Evolutionary conservation across 164 flowering plant genomes (phyloP).

Genomic region (Chimonanthus praecox): DNA sequence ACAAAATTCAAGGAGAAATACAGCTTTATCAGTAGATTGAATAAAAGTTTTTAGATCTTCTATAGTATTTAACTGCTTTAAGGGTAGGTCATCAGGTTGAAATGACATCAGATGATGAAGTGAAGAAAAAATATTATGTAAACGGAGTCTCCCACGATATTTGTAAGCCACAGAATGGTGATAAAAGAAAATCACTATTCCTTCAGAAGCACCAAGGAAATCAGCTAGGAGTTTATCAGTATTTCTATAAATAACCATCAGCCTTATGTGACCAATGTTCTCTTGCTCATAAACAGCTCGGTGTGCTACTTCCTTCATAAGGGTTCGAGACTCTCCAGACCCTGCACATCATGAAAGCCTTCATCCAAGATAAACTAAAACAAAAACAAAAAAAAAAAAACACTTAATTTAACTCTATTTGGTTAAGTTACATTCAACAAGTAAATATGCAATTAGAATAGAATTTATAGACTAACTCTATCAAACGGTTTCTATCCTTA

Average conservation of each 20-base stretch:
- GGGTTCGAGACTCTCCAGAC: slow-evolving; percentile 82
- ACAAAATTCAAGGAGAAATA: slow-evolving; percentile 76
- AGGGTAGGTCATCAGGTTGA: slow-evolving; percentile 55
- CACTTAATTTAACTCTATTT: not conserved
- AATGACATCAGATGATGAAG: slow-evolving; percentile 37
- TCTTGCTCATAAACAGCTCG: slow-evolving; percentile 24
- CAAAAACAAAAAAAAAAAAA: not conserved
- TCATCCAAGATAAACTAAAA: not conserved
- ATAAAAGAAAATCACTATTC: slow-evolving; percentile 45
- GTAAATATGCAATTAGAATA: not conserved
- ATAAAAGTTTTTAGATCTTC: slow-evolving; percentile 51
- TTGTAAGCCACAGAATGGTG: slow-evolving; percentile 57
- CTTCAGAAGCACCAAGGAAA: slow-evolving; percentile 65
- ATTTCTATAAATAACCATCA: slow-evolving; percentile 60
- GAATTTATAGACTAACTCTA: no score
- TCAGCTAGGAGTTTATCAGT: slow-evolving; percentile 58
- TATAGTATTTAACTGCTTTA: slow-evolving; percentile 33
- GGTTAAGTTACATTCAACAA: not conserved
- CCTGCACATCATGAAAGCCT: slow-evolving; percentile 36
- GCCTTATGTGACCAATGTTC: slow-evolving; percentile 35
- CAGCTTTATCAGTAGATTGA: slow-evolving; percentile 71
- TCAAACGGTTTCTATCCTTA: no score
- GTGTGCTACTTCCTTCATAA: slow-evolving; percentile 57
- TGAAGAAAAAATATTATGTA: slow-evolving; percentile 52
- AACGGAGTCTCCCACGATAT: slow-evolving; percentile 63